phyloP scores from a whole-genome alignment of 495 filamentous ascomycete species.

The Neurospora sp. region DNA sequence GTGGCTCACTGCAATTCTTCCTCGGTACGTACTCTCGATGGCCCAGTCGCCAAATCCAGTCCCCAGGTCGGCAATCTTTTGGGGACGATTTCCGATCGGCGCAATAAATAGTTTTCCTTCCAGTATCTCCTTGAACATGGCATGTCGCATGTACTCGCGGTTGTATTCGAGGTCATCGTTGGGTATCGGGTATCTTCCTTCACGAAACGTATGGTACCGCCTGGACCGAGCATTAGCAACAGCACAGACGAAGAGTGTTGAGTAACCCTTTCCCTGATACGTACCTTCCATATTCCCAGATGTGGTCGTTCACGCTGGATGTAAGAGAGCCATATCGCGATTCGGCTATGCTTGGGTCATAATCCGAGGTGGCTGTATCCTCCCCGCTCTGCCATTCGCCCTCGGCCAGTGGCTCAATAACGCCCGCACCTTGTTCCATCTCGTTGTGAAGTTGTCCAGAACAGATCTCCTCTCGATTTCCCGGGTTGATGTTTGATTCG shows the following conservation, averaged over 20 bases:
- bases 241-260: not conserved
- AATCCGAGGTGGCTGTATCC: slow-evolving; percentile 24
- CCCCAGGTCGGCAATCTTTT: slow-evolving; percentile 58
- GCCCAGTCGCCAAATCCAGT: slow-evolving; percentile 56
- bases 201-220: slow-evolving; percentile 25
- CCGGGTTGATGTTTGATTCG: not conserved
- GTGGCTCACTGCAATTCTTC: slow-evolving; percentile 2
- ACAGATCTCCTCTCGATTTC: not conserved
- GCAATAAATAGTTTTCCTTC: slow-evolving; percentile 50
- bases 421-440: slow-evolving; percentile 17
- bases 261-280: not conserved
- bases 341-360: slow-evolving; percentile 16
- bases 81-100: slow-evolving; percentile 44
- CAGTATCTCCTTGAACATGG: slow-evolving; percentile 47
- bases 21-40: slow-evolving; percentile 45
- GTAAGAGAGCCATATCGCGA: slow-evolving; percentile 23
- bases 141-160: slow-evolving; percentile 44
- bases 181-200: slow-evolving; percentile 25
- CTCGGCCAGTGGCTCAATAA: slow-evolving; percentile 14
- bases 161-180: slow-evolving; percentile 31
- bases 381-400: slow-evolving; percentile 3
- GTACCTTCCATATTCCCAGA: slow-evolving; percentile 29
- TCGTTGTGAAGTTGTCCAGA: not conserved
- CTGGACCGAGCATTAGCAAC: slow-evolving; percentile 3
- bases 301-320: slow-evolving; percentile 23